Evolutionary conservation across 306 rosid genomes (phyloP), one percentile per base, ranked within the genome.

Genomic region (Delonix regia): DNA sequence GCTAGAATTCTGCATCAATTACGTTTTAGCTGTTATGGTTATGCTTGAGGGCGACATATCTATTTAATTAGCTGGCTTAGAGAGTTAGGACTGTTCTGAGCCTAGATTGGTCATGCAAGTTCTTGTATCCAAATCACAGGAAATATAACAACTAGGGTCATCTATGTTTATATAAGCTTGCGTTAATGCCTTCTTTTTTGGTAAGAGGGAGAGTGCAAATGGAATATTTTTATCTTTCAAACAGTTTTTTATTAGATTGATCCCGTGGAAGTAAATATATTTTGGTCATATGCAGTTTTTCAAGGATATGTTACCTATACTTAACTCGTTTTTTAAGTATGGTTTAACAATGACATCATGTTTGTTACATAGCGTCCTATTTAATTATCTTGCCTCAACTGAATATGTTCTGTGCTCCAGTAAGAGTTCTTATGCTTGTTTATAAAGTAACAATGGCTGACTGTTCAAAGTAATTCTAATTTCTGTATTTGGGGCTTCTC

Each of bases 261-360:
- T 22, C 22, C 8, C 22, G 7, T 18, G 56, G 56, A 4, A 16
- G 6, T 18, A 38, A 66, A 36, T 21, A 52, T 63, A 14, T 74
- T 45, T 11, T 59, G 8, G 2, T 60, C 55, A 75, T 61, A 28
- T 61, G 9, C 11, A 7, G 5, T 61, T 61, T 15, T 7, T 19
- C 14, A 9, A 33, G 25, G 27, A 63, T 19, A 33, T 30, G 63
- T 36, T 48, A 36, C 63, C 22, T 34, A 36, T 51, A 47, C 34
- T 7, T 47, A 33, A 47, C 62, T 33, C 41, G 7, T 57, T 64
- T 18, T 36, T 18, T 16, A 18, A 34, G 27, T 34, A 63, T 15
- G 67, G 55, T 39, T 41, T 47, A 78, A 9, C 10, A 30, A 49
- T 78, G 38, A 15, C 52, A 57, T 78, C 57, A 65, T 57, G 41